A percentile compares a stretch with the other conserved stretches of the same genome.
phyloP scores from a whole-genome alignment of 371 early-diverging fungal species.

The Mortierella sp. region DNA sequence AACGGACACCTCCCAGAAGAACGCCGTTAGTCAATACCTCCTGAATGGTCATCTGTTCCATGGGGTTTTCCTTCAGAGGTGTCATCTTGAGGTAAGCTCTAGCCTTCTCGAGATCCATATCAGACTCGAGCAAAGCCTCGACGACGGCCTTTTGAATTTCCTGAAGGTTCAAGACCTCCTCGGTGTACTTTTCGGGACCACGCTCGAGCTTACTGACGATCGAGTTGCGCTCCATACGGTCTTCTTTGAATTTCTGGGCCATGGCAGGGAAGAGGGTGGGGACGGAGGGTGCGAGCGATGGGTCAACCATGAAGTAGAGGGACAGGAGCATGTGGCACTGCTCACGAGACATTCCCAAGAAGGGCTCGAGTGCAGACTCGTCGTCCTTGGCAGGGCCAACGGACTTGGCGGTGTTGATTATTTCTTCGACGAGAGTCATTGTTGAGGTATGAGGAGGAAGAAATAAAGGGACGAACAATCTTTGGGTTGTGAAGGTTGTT shows the following conservation, averaged over 20 bases:
- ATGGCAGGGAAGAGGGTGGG: conserved; percentile 69
- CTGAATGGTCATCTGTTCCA: conserved; percentile 54
- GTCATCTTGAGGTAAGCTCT: conserved; percentile 57
- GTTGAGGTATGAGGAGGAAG: background rate
- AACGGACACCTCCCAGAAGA: conserved; percentile 67
- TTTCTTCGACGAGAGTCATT: conserved; percentile 31
- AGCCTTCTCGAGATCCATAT: conserved; percentile 68
- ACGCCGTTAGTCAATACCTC: conserved; percentile 66
- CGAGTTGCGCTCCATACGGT: conserved; percentile 68
- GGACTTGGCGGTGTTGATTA: conserved; percentile 10
- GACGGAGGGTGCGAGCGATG: conserved; percentile 65
- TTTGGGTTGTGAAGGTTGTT: no score
- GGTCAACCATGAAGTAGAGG: conserved; percentile 69
- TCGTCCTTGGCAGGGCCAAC: background rate
- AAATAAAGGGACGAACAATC: no score
- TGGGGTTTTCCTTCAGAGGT: conserved; percentile 9
- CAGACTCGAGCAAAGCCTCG: conserved; percentile 57
- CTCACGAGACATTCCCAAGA: conserved; percentile 66
- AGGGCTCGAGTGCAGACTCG: conserved; percentile 40
- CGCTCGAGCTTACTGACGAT: conserved; percentile 67
- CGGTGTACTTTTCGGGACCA: conserved; percentile 56
- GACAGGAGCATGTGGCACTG: conserved; percentile 68
- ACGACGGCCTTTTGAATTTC: conserved; percentile 67
- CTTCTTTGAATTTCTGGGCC: conserved; percentile 63
- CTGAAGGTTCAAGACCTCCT: conserved; percentile 64